Percentiles rank a stretch among this genome's conserved stretches.
Conservation (phyloP, 2,329 filamentous ascomycete species). For the Diaporthe australafricana region DNA sequence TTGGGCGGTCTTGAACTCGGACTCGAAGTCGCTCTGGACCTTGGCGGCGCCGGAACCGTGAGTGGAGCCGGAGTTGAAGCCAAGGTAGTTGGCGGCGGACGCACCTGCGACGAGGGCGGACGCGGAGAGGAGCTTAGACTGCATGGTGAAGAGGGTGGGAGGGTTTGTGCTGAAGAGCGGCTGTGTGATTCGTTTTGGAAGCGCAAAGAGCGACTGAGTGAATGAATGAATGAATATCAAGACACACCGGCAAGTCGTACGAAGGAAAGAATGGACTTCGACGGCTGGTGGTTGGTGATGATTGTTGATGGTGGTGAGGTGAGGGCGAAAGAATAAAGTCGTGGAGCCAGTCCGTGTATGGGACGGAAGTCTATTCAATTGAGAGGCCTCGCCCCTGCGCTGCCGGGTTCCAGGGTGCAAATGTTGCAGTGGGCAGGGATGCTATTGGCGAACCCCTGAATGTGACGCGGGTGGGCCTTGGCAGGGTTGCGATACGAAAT, state of each 20-base stretch:
- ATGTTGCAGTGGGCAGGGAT: slow-evolving; percentile 20
- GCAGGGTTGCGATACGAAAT: slow-evolving; percentile 27
- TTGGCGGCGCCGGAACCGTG: slow-evolving; percentile 71
- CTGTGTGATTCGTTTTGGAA: not conserved
- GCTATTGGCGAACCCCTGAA: slow-evolving; percentile 23
- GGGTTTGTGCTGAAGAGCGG: slow-evolving; percentile 19
- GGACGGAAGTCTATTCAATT: not conserved
- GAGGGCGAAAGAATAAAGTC: not conserved
- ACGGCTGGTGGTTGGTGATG: slow-evolving; percentile 22
- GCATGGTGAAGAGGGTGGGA: slow-evolving; percentile 21
- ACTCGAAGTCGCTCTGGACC: slow-evolving; percentile 73
- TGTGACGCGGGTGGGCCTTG: slow-evolving; percentile 4
- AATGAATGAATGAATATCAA: slow-evolving; percentile 4
- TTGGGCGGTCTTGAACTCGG: slow-evolving; percentile 75
- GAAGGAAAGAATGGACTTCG: slow-evolving; percentile 32
- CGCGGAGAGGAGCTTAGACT: slow-evolving; percentile 27
- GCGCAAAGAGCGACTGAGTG: not conserved
- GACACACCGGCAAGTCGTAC: slow-evolving; percentile 8
- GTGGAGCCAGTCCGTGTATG: slow-evolving; percentile 13
- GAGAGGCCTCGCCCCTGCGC: slow-evolving; percentile 12
- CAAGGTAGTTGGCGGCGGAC: slow-evolving; percentile 57
- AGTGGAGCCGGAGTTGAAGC: slow-evolving; percentile 80
- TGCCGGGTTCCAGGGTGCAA: not conserved
- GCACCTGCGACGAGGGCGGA: slow-evolving; percentile 32
- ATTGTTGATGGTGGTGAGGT: not conserved